These are phyloP conservation scores for Hypoxylon fuscum DNA, from an alignment of 495 filamentous ascomycete genomes.

Conservation along the genomic window DNA sequence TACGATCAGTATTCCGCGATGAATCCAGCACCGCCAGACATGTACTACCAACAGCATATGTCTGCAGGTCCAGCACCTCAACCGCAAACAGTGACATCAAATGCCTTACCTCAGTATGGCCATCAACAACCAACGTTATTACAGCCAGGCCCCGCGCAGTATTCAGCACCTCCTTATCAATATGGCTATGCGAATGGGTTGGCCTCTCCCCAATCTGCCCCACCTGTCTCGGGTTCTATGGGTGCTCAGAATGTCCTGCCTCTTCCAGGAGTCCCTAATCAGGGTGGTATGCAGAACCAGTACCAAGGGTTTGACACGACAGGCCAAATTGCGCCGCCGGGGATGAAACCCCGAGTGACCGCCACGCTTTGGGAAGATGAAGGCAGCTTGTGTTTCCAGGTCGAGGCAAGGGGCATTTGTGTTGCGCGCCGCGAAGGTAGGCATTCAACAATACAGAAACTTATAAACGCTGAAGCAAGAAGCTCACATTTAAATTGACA, in stretches of 20 bases:
- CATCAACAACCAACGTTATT: constrained; percentile 82
- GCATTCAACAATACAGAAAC: constrained; percentile 40
- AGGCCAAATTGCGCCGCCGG: constrained; percentile 93
- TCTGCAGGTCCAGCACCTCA: constrained; percentile 82
- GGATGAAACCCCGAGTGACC: constrained; percentile 97
- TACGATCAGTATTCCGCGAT: constrained; percentile 76
- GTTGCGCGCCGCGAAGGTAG: constrained; percentile 94
- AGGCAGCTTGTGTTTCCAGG: constrained; percentile 96
- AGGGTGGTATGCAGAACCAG: constrained; percentile 59
- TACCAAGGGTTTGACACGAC: constrained; percentile 81
- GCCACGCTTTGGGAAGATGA: constrained; percentile 99
- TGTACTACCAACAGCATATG: constrained; percentile 86
- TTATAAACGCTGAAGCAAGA: neutral
- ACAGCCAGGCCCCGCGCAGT: constrained; percentile 78
- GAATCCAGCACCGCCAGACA: constrained; percentile 83
- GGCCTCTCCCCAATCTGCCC: constrained; percentile 74
- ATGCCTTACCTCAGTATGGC: constrained; percentile 75
- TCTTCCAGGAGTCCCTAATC: constrained; percentile 67
- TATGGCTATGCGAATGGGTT: constrained; percentile 81
- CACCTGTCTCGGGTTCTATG: constrained; percentile 76
- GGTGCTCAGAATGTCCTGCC: constrained; percentile 68
- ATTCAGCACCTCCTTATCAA: constrained; percentile 71
- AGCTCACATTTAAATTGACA: constrained; percentile 50
- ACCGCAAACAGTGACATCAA: constrained; percentile 82
- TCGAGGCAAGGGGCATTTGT: constrained; percentile 95